A percentile compares a stretch with the other conserved stretches of the same genome.
phyloP scores from a whole-genome alignment of 768 basidiomycete genomes.

The Calocybe indica region DNA sequence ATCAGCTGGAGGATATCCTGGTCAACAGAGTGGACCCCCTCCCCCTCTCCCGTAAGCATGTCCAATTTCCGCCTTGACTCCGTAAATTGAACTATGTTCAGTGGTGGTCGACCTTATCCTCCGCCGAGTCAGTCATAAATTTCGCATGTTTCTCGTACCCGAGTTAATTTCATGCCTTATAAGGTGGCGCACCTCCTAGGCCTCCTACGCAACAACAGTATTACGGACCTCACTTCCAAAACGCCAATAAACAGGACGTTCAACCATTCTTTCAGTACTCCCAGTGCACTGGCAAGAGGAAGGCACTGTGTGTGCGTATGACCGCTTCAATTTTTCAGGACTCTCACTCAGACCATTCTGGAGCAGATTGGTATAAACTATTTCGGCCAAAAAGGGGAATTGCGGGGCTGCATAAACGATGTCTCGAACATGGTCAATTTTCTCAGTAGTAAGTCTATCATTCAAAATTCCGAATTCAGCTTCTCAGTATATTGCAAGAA shows the following conservation, averaged over 20 bases:
- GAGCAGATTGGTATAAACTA: slow-evolving; percentile 88
- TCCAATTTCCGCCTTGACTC: neutral
- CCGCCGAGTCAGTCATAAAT: slow-evolving; percentile 14
- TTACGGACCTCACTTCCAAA: slow-evolving; percentile 57
- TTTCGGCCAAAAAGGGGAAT: slow-evolving; percentile 53
- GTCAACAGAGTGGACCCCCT: slow-evolving; percentile 17
- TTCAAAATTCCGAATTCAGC: neutral
- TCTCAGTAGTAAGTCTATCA: slow-evolving; percentile 48
- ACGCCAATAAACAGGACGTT: slow-evolving; percentile 33
- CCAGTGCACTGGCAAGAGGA: slow-evolving; percentile 82
- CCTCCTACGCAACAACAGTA: slow-evolving; percentile 55
- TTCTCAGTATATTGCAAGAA: neutral
- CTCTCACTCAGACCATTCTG: neutral
- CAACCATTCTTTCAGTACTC: slow-evolving; percentile 82
- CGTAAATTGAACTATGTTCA: neutral
- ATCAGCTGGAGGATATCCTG: slow-evolving; percentile 19
- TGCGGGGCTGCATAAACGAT: slow-evolving; percentile 91
- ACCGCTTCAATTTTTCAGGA: neutral
- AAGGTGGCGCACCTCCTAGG: slow-evolving; percentile 38
- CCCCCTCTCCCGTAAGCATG: slow-evolving; percentile 6
- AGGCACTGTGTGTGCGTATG: slow-evolving; percentile 74
- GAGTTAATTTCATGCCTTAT: too few species aligned
- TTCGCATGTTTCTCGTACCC: too few species aligned
- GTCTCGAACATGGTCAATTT: slow-evolving; percentile 78
- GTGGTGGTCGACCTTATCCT: slow-evolving; percentile 12